Base-by-base conservation (phyloP, 2,329 filamentous ascomycete genomes). In the Aspergillus costaricaensis region DNA sequence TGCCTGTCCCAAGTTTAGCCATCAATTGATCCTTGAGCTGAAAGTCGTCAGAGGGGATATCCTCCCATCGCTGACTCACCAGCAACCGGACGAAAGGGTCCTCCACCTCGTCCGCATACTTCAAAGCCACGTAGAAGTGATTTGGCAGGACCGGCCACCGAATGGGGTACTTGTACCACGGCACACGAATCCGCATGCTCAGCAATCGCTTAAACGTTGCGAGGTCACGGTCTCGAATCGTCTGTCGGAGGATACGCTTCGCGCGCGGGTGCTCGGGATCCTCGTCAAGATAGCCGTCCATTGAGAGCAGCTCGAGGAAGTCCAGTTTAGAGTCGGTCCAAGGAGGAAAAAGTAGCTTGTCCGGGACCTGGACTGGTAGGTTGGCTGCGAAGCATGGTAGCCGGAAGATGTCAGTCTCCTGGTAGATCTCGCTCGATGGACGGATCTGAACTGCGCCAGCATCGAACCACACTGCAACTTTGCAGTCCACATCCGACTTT, bases 311-410 rank as follows among this genome's bases (percentile, higher is more conserved):
- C 14, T 72, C 66, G 2, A 81, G 68, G 9, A 80, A 72, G 25
- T 75, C 71, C 5, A 80, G 66, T 41, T 78, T 76, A 7, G 70
- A 58, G 5, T 71, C 65, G 0, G 76, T 77, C 77, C 77, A 80
- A 4, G 77, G 76, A 0, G 65, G 48, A 7, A 65, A 58, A 3
- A 81, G 71, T 2, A 81, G 58, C 52, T 74, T 74, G 47, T 77
- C 72, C 0, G 78, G 78, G 44, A 81, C 73, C 6, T 71, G 69
- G 3, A 71, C 70, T 1, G 73, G 71, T 2, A 64, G 56, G 0
- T 70, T 65, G 4, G 58, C 58, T 9, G 63, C 61, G 41, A 73
- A 74, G 43, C 56, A 64, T 2, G 77, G 77, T 2, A 78, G 68
- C 9, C 70, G 73, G 60, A 77, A 78, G 30, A 74, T 57, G 52